These are phyloP conservation scores for Pichia sp. DNA, from an alignment of 1,139 yeast genomes.

Conservation along the genomic window DNA sequence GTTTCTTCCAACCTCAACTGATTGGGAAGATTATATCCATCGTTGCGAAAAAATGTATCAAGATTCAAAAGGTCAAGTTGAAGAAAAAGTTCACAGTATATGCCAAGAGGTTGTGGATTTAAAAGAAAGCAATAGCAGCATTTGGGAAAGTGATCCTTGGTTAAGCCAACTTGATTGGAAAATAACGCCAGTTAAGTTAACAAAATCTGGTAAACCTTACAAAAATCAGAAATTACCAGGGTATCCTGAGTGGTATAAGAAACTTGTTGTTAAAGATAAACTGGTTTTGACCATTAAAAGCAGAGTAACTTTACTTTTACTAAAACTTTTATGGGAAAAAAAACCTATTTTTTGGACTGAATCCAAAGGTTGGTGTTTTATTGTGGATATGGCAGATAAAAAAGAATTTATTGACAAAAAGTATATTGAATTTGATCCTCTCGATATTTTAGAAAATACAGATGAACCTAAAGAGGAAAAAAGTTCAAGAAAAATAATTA, in stretches of 20 bases:
- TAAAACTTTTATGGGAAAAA: conserved; percentile 81
- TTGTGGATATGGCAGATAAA: conserved; percentile 39
- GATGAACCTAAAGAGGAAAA: neutral
- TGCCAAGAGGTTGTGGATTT: conserved; percentile 52
- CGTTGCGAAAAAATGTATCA: conserved; percentile 64
- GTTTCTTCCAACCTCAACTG: conserved; percentile 67
- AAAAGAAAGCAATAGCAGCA: conserved; percentile 32
- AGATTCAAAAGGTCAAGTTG: conserved; percentile 50
- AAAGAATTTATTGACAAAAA: conserved; percentile 44
- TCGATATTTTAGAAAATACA: neutral
- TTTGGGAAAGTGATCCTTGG: conserved; percentile 70
- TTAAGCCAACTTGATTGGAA: conserved; percentile 85
- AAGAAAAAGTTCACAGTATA: conserved; percentile 49
- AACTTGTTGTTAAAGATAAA: conserved; percentile 48
- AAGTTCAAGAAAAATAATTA: neutral
- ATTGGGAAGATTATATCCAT: conserved; percentile 70
- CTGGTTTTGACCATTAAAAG: conserved; percentile 66
- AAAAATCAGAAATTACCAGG: conserved; percentile 83
- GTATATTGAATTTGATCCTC: conserved; percentile 32
- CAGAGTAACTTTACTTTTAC: conserved; percentile 67
- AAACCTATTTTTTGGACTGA: conserved; percentile 73
- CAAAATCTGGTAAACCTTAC: conserved; percentile 68
- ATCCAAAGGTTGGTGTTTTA: conserved; percentile 83
- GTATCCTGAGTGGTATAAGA: conserved; percentile 90
- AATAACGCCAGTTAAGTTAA: conserved; percentile 50